Percentiles rank a stretch among this genome's conserved stretches.
Evolutionary conservation across 495 filamentous ascomycete genomes (phyloP).

Genomic region (Halenospora varia): DNA sequence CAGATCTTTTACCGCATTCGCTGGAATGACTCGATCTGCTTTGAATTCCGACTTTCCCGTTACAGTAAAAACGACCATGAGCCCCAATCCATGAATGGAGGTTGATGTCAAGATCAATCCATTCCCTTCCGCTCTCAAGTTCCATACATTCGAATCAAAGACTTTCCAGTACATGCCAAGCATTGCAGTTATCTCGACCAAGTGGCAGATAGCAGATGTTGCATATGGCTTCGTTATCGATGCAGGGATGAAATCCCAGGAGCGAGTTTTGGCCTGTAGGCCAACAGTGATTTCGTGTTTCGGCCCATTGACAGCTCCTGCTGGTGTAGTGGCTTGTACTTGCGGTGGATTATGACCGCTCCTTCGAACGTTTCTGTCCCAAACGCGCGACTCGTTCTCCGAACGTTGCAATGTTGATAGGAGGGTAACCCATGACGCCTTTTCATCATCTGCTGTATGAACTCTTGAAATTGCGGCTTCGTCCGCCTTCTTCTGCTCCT

Average conservation of each 20-base stretch:
- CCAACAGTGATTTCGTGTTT: constrained; percentile 38
- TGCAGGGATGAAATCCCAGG: constrained; percentile 47
- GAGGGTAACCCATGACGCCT: constrained; percentile 42
- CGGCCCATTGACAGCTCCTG: constrained; percentile 9
- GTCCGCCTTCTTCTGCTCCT: constrained; percentile 16
- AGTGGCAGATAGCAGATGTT: constrained; percentile 39
- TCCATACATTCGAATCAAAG: constrained; percentile 38
- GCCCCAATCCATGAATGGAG: constrained; percentile 36
- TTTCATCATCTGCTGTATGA: constrained; percentile 44
- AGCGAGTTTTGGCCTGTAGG: constrained; percentile 40
- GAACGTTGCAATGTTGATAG: constrained; percentile 40
- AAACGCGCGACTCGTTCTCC: constrained; percentile 37
- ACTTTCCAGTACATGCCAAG: constrained; percentile 48
- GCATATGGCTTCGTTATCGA: constrained; percentile 43
- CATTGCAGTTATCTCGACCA: constrained; percentile 42
- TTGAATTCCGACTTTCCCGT: constrained; percentile 37
- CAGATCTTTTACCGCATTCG: constrained; percentile 40
- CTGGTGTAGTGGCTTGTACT: constrained; percentile 17
- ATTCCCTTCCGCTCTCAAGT: constrained; percentile 47
- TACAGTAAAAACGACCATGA: constrained; percentile 42
- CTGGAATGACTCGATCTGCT: constrained; percentile 41
- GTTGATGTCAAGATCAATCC: constrained; percentile 43
- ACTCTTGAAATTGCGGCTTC: constrained; percentile 28
- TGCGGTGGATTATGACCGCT: too few relatives aligned
- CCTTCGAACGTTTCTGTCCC: constrained; percentile 31